These are phyloP conservation scores for Acanthamoeba sp. DNA, from an alignment of 208 protist species.

Conservation along the genomic window DNA sequence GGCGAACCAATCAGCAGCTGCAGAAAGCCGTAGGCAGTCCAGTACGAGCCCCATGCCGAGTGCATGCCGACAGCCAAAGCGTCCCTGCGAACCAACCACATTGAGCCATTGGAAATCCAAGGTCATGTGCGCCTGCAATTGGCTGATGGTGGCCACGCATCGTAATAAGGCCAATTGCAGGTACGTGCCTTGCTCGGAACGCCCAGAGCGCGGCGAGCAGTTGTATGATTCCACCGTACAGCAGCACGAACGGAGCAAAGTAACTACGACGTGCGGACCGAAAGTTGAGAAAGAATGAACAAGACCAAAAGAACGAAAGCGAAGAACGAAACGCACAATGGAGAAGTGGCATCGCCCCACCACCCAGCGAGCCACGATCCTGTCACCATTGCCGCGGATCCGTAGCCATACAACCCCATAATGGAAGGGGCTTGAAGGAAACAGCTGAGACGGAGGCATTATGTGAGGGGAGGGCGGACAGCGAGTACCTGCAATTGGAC, in stretches of 20 bases:
- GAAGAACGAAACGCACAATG: background rate
- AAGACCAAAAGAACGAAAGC: background rate
- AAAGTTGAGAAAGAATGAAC: background rate
- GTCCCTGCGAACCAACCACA: background rate
- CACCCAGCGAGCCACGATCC: background rate
- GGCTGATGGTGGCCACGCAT: background rate
- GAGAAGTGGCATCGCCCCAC: conserved; percentile 24
- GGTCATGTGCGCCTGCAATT: background rate
- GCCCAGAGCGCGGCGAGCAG: background rate
- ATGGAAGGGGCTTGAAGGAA: background rate
- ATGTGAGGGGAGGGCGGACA: too few species aligned
- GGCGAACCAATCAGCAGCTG: background rate
- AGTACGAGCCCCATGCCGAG: conserved; percentile 22
- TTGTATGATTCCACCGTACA: background rate
- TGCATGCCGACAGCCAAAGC: background rate
- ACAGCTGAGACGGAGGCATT: too few species aligned
- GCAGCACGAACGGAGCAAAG: conserved; percentile 1
- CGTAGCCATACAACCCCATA: background rate
- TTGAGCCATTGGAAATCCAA: background rate
- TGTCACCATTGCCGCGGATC: background rate
- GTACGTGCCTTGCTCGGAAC: background rate
- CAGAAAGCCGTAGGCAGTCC: background rate
- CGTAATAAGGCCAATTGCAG: background rate
- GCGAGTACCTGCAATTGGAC: background rate
- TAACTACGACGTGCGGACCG: background rate